These are phyloP conservation scores for Phytophthora kernoviae DNA, from an alignment of 352 stramenopile genomes.

Conservation along the genomic window DNA sequence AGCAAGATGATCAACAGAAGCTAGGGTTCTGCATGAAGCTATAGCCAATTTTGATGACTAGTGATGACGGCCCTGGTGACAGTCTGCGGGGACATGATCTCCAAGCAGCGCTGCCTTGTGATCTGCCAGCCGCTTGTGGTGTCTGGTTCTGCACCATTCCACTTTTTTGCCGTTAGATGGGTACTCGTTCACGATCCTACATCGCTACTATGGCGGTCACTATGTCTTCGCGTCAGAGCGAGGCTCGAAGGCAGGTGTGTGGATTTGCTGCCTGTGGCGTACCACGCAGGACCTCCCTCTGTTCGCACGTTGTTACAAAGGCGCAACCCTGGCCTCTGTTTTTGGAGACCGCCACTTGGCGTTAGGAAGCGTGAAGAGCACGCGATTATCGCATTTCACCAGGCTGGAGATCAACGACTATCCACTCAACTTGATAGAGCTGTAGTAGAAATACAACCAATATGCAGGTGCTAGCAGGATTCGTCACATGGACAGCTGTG, in stretches of 20 bases:
- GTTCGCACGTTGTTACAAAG: constrained; percentile 20
- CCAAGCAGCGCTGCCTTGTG: too few species aligned
- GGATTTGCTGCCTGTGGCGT: constrained; percentile 21
- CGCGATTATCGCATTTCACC: constrained; percentile 35
- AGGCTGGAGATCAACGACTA: constrained; percentile 14
- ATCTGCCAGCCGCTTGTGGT: too few species aligned
- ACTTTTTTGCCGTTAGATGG: constrained; percentile 29
- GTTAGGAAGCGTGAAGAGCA: constrained; percentile 18
- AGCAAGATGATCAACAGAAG: too few species aligned
- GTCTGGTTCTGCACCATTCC: too few species aligned
- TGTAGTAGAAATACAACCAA: not conserved
- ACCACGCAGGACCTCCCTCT: constrained; percentile 8
- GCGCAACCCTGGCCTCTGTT: not conserved
- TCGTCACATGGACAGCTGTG: constrained; percentile 19
- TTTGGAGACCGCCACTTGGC: constrained; percentile 20
- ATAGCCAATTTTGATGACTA: too few species aligned
- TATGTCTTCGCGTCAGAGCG: constrained; percentile 5
- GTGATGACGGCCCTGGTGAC: too few species aligned
- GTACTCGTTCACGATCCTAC: constrained; percentile 12
- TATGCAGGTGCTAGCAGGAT: constrained; percentile 15
- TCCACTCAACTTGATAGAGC: too few species aligned
- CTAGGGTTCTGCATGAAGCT: too few species aligned
- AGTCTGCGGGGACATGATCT: too few species aligned
- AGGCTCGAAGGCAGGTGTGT: constrained; percentile 1
- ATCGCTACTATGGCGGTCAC: constrained; percentile 1